Evolutionary conservation across 345 rosid genomes (phyloP).

Genomic region (Physaria fendleri): DNA sequence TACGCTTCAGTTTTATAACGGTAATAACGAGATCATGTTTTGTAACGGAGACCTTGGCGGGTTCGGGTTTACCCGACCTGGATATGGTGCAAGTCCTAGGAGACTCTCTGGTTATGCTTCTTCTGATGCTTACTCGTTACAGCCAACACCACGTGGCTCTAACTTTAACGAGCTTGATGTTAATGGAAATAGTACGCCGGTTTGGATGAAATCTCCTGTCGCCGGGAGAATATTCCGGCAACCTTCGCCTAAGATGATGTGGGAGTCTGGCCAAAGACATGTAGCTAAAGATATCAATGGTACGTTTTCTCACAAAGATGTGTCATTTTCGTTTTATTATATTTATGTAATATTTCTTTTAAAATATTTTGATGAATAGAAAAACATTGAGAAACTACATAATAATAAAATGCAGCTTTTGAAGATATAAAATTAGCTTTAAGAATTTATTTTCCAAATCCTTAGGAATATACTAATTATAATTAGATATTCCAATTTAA

Average conservation of each 20-base stretch:
- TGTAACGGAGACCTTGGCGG: constrained; percentile 45
- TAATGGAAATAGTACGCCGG: constrained; percentile 23
- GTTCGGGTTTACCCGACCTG: constrained; percentile 49
- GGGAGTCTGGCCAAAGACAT: constrained; percentile 31
- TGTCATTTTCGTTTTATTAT: constrained; percentile 7
- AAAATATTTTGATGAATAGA: neutral
- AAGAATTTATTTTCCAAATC: constrained; percentile 10
- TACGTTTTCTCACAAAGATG: constrained; percentile 20
- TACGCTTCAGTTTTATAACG: constrained; percentile 36
- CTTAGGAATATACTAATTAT: constrained; percentile 7
- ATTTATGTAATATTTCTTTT: neutral
- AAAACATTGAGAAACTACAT: constrained; percentile 9
- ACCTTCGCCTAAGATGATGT: constrained; percentile 52
- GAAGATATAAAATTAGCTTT: constrained; percentile 10
- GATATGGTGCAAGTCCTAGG: constrained; percentile 39
- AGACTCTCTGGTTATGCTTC: constrained; percentile 59
- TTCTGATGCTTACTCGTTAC: constrained; percentile 64
- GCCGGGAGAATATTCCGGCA: constrained; percentile 61
- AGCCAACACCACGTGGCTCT: constrained; percentile 47
- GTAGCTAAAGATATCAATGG: constrained; percentile 47
- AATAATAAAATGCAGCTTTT: constrained; percentile 16
- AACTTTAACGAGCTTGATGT: constrained; percentile 40
- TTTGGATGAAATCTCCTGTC: constrained; percentile 35
- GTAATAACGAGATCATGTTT: constrained; percentile 40
- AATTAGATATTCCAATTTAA: neutral